phyloP scores from a whole-genome alignment of 768 basidiomycete genomes.

The Auricularia heimuer region DNA sequence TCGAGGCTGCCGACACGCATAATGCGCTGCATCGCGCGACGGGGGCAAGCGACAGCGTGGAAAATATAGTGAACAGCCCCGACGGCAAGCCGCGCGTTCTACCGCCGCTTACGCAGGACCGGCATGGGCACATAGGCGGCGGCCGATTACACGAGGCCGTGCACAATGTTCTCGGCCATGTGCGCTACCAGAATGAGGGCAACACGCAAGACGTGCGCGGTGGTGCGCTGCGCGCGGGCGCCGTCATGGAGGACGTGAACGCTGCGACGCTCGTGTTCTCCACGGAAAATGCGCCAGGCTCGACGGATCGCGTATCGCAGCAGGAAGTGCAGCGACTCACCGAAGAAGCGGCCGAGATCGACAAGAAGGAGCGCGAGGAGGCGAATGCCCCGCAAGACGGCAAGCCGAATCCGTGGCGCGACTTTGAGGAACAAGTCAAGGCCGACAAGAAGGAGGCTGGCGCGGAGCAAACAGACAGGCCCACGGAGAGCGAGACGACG shows the following conservation, averaged over 20 bases:
- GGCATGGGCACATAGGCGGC: not conserved
- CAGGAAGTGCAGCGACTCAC: not conserved
- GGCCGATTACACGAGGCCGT: not conserved
- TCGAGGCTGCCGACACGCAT: not conserved
- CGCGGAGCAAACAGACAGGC: not conserved
- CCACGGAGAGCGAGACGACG: not conserved
- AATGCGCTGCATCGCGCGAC: not conserved
- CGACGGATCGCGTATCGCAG: not conserved
- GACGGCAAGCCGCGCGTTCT: not conserved
- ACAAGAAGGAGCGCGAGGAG: not conserved
- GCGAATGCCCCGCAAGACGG: not conserved
- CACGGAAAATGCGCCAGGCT: not conserved
- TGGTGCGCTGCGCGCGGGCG: not conserved
- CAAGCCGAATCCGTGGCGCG: not conserved
- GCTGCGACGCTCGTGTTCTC: conserved; percentile 2
- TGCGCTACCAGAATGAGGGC: not conserved
- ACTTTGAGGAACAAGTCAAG: not conserved
- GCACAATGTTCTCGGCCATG: not conserved
- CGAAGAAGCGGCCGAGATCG: not conserved
- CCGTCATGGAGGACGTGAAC: not conserved
- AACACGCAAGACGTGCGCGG: not conserved
- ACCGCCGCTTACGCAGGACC: not conserved
- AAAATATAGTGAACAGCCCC: not conserved
- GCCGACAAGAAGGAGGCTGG: not conserved
- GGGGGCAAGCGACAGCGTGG: not conserved